Evolutionary conservation across 2,329 filamentous ascomycete genomes (phyloP), one percentile per base, ranked within the genome.

Genomic region (Decorospora gaudefroyi): DNA sequence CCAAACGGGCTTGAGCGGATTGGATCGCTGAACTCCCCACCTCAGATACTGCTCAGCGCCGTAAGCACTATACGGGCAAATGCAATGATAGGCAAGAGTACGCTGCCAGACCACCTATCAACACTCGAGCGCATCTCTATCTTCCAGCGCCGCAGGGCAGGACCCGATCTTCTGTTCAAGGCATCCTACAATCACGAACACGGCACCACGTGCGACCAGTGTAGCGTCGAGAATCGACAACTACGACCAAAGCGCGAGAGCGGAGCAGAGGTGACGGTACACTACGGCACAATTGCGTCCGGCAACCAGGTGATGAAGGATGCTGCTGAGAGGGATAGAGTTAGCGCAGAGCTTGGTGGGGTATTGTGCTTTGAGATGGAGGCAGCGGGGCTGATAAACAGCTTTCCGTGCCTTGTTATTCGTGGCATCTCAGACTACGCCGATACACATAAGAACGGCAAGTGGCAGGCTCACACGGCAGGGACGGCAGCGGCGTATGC

Each of bases 241-340:
- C 7, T 30, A 5, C 45, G 49, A 22, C 10, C 21, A 25, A 19
- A 23, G 21, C 50, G 42, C 44, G 38, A 35, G 18, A 27, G 32
- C 28, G 27, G 23, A 42, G 42, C 19, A 30, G 35, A 49, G 5
- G 62, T 68, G 26, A 41, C 12, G 1, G 45, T 76, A 1, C 69
- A 73, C 37, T 53, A 76, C 19, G 73, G 74, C 0, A 39, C 50
- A 1, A 62, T 76, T 1, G 74, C 65, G 4, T 75, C 72, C 0
- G 72, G 68, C 10, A 69, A 76, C 37, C 66, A 57, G 1, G 70
- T 77, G 1, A 71, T 78, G 46, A 73, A 70, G 40, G 69, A 67
- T 9, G 72, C 65, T 1, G 32, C 54, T 9, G 49, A 67, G 11
- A 65, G 74, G 9, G 74, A 76, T 37, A 18, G 13, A 1, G 51